These are phyloP conservation scores for Boletus vinaceobasis DNA, from an alignment of 768 basidiomycete genomes.

Conservation along the genomic window DNA sequence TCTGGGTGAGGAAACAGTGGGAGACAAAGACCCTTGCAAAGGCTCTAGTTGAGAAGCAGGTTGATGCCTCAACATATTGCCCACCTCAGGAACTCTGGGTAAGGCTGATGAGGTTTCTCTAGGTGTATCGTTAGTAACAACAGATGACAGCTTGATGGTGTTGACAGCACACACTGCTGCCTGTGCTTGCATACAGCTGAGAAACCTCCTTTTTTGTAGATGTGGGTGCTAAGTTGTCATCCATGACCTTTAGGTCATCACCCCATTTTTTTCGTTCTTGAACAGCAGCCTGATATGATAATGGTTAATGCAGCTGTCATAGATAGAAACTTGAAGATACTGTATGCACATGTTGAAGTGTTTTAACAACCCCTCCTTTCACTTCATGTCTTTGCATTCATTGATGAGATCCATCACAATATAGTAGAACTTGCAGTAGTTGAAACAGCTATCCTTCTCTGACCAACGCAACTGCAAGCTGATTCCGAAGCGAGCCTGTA, in stretches of 20 bases:
- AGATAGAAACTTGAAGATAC: background rate
- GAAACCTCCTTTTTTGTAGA: background rate
- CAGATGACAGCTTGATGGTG: background rate
- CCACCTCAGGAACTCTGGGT: too few species aligned
- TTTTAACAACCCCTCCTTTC: background rate
- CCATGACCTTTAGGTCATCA: background rate
- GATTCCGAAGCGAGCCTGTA: constrained; percentile 7
- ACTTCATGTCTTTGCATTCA: background rate
- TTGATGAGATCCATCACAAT: too few species aligned
- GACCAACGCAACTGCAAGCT: constrained; percentile 3
- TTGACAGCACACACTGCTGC: background rate
- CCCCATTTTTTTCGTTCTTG: background rate
- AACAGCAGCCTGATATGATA: background rate
- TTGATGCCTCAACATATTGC: too few species aligned
- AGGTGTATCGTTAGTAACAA: too few species aligned
- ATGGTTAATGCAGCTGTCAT: background rate
- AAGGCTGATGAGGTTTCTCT: too few species aligned
- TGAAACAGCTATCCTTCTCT: constrained; percentile 4
- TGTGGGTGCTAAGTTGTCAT: too few species aligned
- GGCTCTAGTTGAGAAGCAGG: too few species aligned
- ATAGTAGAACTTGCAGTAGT: constrained; percentile 4
- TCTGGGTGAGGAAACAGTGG: too few species aligned
- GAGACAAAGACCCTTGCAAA: too few species aligned
- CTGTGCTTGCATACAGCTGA: background rate
- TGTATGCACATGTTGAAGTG: background rate